phyloP scores from a whole-genome alignment of 2,329 filamentous ascomycete genomes.

The Sclerotinia subarctica region DNA sequence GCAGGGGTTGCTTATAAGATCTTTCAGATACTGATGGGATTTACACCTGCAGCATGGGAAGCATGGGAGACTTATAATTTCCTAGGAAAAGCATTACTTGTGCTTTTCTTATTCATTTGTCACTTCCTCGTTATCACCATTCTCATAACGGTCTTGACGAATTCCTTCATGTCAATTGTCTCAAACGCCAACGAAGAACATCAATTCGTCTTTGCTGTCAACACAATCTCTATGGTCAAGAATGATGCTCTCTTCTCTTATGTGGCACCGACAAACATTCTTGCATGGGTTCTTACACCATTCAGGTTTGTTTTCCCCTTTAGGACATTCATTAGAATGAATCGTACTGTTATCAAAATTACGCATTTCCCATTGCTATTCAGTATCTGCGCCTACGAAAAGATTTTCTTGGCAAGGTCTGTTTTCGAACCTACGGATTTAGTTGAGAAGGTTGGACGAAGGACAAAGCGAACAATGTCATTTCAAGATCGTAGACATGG shows the following conservation, averaged over 20 bases:
- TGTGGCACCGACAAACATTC: constrained; percentile 83
- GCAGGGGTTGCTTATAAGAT: constrained; percentile 80
- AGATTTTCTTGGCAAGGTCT: constrained; percentile 67
- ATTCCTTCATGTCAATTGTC: constrained; percentile 93
- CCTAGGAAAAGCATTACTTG: constrained; percentile 72
- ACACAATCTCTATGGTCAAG: constrained; percentile 97
- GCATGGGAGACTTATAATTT: constrained; percentile 72
- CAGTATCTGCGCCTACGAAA: constrained; percentile 83
- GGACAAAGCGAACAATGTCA: constrained; percentile 51
- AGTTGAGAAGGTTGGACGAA: constrained; percentile 65
- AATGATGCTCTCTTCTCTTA: constrained; percentile 97
- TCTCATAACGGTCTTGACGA: constrained; percentile 90
- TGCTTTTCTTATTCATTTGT: constrained; percentile 85
- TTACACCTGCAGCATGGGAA: constrained; percentile 92
- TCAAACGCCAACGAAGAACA: constrained; percentile 93
- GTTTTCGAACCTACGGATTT: constrained; percentile 83
- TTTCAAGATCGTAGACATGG: constrained; percentile 53
- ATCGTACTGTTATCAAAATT: constrained; percentile 85
- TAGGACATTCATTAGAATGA: constrained; percentile 76
- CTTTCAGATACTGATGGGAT: constrained; percentile 94
- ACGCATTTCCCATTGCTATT: constrained; percentile 88
- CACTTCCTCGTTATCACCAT: constrained; percentile 96
- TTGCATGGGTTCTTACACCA: constrained; percentile 86
- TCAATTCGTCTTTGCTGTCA: constrained; percentile 89
- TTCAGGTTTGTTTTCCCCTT: constrained; percentile 78